Conservation (phyloP, 1,139 yeast genomes). For the Groenewaldozyma auringiensis region DNA sequence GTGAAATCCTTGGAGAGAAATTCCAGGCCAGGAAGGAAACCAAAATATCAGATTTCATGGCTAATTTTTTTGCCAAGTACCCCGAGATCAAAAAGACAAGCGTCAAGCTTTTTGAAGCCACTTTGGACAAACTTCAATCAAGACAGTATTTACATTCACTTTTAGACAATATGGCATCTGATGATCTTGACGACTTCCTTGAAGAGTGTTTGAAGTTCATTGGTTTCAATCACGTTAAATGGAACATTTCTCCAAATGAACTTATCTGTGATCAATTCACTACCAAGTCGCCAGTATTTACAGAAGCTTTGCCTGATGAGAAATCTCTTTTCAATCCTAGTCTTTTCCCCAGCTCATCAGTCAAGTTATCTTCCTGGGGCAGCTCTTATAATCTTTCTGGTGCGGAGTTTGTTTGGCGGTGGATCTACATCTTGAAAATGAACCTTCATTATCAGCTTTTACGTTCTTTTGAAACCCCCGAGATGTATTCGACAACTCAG, state of each 20-base stretch:
- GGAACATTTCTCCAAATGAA: no score
- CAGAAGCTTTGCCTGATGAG: no score
- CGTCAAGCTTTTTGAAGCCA: neutral
- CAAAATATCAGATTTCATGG: neutral
- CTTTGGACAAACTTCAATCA: neutral
- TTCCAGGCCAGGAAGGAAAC: neutral
- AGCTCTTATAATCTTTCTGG: neutral
- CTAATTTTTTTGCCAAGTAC: neutral
- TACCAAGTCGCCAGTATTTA: no score
- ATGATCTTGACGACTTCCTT: no score
- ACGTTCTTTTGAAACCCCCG: neutral
- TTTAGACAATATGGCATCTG: no score
- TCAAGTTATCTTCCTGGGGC: no score
- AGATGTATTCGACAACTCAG: neutral
- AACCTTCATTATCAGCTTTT: neutral
- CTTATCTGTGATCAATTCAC: no score
- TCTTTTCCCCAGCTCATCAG: no score
- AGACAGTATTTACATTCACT: neutral
- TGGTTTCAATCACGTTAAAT: no score
- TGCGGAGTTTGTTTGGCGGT: neutral
- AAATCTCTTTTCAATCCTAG: no score
- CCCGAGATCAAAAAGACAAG: neutral
- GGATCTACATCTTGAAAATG: neutral
- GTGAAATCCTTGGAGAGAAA: slow-evolving; percentile 24
- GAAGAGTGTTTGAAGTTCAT: no score